Conservation (phyloP, 192 early-diverging fungal genomes). For the Entomortierella lignicola region DNA sequence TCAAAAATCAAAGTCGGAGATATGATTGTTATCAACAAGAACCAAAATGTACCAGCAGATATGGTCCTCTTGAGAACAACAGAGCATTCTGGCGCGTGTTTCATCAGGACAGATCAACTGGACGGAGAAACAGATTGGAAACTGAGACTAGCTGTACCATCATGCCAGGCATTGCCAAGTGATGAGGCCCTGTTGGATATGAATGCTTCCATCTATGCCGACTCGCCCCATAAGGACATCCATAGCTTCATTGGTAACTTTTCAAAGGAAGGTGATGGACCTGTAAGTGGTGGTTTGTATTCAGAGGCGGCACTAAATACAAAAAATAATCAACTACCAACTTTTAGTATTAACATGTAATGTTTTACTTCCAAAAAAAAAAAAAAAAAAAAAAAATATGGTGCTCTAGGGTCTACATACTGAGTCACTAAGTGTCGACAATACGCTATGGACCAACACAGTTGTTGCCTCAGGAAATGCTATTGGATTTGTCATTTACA, state of each 20-base stretch:
- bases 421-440: constrained; percentile 86
- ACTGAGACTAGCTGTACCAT: constrained; percentile 86
- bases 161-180: constrained; percentile 76
- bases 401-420: constrained; percentile 49
- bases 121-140: constrained; percentile 99
- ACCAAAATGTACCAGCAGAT: constrained; percentile 93
- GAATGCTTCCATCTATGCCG: constrained; percentile 84
- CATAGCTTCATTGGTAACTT: constrained; percentile 90
- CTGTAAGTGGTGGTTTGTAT: constrained; percentile 15
- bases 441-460: constrained; percentile 96
- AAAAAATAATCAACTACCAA: too few relatives aligned
- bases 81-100: constrained; percentile 86
- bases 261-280: constrained; percentile 48
- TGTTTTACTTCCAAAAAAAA: neutral
- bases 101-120: constrained; percentile 96
- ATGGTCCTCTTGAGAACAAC: constrained; percentile 88
- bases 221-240: constrained; percentile 93
- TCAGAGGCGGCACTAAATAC: too few relatives aligned
- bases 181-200: constrained; percentile 70
- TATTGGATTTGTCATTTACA: constrained; percentile 89
- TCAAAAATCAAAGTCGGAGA: constrained; percentile 93
- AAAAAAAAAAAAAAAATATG: neutral
- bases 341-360: too few relatives aligned
- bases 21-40: constrained; percentile 83
- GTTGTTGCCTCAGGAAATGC: constrained; percentile 92